Evolutionary conservation across 106 monocot genomes (phyloP).

Genomic region (Chionographis japonica): DNA sequence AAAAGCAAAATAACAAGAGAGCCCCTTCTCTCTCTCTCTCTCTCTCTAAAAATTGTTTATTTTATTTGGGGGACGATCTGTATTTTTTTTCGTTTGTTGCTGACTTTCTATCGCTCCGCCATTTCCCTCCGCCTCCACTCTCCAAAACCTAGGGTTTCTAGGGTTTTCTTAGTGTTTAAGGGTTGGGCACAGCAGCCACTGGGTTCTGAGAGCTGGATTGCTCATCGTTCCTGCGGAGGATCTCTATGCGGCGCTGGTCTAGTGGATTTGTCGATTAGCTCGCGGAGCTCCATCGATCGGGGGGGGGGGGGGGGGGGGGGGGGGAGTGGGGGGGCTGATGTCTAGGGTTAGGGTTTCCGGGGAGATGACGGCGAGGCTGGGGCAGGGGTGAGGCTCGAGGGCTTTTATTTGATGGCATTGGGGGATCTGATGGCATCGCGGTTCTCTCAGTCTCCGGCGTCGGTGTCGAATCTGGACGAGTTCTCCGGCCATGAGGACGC

Average conservation of each 20-base stretch:
- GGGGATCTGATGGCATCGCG: constrained; percentile 81
- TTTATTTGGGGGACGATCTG: neutral
- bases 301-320: neutral
- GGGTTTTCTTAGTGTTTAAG: neutral
- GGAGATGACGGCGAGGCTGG: constrained; percentile 8
- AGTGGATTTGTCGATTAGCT: constrained; percentile 27
- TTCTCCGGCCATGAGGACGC: constrained; percentile 26
- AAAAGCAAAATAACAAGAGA: too few relatives aligned
- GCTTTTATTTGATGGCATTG: constrained; percentile 62
- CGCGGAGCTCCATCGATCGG: neutral
- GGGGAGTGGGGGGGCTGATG: neutral
- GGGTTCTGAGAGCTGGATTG: constrained; percentile 18
- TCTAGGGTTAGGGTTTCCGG: constrained; percentile 1
- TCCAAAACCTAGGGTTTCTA: constrained; percentile 15
- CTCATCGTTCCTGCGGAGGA: constrained; percentile 3
- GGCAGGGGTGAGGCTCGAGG: constrained; percentile 13
- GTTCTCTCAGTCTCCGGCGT: constrained; percentile 32
- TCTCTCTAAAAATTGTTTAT: neutral
- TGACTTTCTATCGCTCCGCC: constrained; percentile 8
- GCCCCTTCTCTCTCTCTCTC: neutral
- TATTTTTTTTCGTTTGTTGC: constrained; percentile 5
- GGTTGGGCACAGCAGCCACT: neutral
- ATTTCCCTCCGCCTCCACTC: constrained; percentile 23
- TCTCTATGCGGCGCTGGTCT: constrained; percentile 28
- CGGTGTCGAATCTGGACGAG: constrained; percentile 35